Evolutionary conservation across 1,284 basidiomycete genomes (phyloP), one percentile per base, ranked within the genome.

Genomic region (Cutaneotrichosporon sp.): DNA sequence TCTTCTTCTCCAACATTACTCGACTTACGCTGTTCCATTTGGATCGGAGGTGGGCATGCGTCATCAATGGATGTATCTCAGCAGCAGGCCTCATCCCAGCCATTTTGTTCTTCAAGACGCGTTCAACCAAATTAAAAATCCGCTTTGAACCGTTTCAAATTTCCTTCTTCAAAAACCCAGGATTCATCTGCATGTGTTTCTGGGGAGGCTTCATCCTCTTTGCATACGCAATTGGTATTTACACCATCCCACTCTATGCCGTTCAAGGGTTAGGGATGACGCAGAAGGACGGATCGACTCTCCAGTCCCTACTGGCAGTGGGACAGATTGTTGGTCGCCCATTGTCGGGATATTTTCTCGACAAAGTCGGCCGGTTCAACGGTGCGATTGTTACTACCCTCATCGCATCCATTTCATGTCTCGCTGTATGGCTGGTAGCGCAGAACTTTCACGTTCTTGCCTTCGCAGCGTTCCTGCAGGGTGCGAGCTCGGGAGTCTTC

Each of bases 301-400:
- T 82, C n/a, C 65, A 82, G 65, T 79, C 81, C 16, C 76, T 82
- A 57, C 71, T 82, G 3, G 73, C 81, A 14, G 81, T 79, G 2
- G 81, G 80, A 4, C 81, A 82, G 69, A 76, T 81, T 69, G 68
- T 83, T 32, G 82, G 82, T 2, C 77, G 81, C 53, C 82, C 82
- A 0, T 40, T 73, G 5, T 74, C 71, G 40, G 81, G 82, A 1
- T 71, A 75, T 30, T 55, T 71, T 34, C 73, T 82, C 36, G 82
- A 82, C 65, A 65, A 68, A 5, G 74, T 76, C 26, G 82, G 82
- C 0, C 71, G 81, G 8, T 74, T 82, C 67, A 82, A 82, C 62
- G 76, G 80, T 61, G 75, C 79, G 10, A 75, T 77, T 46, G 46
- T 77, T 16, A 76, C 76, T 47, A 80, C 81, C 36, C 63, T 81